phyloP scores from a whole-genome alignment of 257 asterid genomes.

The Solanum neorickii region DNA sequence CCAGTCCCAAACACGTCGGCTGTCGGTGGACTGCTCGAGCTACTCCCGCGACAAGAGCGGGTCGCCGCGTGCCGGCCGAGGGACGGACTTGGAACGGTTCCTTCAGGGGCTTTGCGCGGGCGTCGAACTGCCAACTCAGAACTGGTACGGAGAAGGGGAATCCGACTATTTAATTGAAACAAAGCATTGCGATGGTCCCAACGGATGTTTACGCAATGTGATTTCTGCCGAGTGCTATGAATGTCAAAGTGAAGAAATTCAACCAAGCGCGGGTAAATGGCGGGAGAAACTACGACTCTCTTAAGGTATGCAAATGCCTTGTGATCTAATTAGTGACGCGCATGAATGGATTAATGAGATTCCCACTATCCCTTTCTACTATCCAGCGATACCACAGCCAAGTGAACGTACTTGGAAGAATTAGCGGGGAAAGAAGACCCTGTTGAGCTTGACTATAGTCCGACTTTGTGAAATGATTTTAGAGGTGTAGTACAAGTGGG shows the following conservation, averaged over 20 bases:
- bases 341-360: constrained; percentile 25
- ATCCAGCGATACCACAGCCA: too few species aligned
- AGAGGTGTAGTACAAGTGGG: constrained; percentile 31
- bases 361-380: too few species aligned
- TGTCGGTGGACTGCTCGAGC: too few species aligned
- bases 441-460: constrained; percentile 68
- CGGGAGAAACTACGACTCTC: background rate
- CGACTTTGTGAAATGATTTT: constrained; percentile 33
- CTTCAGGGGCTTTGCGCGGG: too few species aligned
- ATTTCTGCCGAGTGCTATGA: background rate
- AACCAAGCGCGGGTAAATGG: background rate
- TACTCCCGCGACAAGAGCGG: too few species aligned
- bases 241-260: background rate
- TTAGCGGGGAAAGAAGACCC: constrained; percentile 46
- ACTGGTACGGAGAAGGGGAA: constrained; percentile 28
- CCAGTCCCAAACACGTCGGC: too few species aligned
- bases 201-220: constrained; percentile 53
- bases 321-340: constrained; percentile 37
- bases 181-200: constrained; percentile 62
- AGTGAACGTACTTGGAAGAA: too few species aligned
- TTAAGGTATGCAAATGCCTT: constrained; percentile 32
- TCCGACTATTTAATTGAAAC: constrained; percentile 46
- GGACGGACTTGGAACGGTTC: too few species aligned
- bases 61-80: too few species aligned
- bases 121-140: too few species aligned